These are phyloP conservation scores for Catharanthus roseus DNA, from an alignment of 257 asterid species.

Conservation along the genomic window DNA sequence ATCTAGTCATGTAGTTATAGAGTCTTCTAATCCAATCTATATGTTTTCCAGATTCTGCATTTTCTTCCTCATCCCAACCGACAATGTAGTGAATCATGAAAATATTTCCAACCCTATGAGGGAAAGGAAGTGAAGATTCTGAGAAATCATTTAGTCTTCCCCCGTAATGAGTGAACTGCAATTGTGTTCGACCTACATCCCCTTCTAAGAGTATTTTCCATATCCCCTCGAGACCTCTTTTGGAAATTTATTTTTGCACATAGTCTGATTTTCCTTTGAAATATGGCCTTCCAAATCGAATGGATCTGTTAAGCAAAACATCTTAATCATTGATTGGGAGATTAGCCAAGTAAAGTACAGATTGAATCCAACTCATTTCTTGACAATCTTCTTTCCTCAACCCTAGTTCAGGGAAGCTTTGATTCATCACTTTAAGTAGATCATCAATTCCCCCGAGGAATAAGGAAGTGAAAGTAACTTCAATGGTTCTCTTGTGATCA, in stretches of 20 bases:
- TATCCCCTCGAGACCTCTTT: conserved; percentile 24
- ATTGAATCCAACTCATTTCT: too few species aligned
- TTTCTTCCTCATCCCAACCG: conserved; percentile 23
- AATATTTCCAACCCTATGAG: conserved; percentile 39
- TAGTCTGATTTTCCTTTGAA: conserved; percentile 45
- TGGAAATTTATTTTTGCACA: conserved; percentile 25
- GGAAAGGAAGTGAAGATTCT: conserved; percentile 29
- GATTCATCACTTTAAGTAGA: conserved; percentile 27
- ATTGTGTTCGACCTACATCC: conserved; percentile 22
- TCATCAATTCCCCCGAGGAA: conserved; percentile 29
- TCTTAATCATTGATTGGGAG: not conserved
- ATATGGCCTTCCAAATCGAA: conserved; percentile 26
- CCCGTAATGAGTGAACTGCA: conserved; percentile 37
- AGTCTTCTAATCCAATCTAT: conserved; percentile 36
- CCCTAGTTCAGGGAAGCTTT: conserved; percentile 42
- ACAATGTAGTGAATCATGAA: conserved; percentile 35
- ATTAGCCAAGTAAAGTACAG: too few species aligned
- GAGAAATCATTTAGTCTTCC: conserved; percentile 36
- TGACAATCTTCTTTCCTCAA: conserved; percentile 7
- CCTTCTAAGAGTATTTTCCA: conserved; percentile 28
- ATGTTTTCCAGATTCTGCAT: conserved; percentile 17
- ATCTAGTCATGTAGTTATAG: conserved; percentile 28
- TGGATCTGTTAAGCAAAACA: conserved; percentile 23
- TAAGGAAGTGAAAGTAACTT: conserved; percentile 36
- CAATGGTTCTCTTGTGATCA: conserved; percentile 20